Evolutionary conservation across 805 yeast genomes (phyloP).

Genomic region (Starmerella bombi): DNA sequence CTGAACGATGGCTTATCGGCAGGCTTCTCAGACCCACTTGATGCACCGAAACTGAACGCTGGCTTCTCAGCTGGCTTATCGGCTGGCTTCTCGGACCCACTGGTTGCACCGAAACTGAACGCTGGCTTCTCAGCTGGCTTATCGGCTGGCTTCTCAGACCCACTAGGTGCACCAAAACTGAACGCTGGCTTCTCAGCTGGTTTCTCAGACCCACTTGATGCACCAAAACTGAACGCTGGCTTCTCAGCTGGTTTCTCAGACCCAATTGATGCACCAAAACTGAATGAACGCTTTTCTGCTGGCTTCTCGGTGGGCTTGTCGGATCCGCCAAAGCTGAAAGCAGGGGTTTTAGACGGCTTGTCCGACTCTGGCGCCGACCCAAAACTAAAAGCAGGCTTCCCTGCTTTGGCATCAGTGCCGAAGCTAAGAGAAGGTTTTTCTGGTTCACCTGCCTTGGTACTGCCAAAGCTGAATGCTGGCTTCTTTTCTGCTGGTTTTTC

Average conservation of each 20-base stretch:
- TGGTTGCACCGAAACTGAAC: not conserved
- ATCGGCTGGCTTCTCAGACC: not conserved
- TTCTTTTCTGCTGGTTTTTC: slow-evolving; percentile 4
- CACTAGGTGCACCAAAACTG: not conserved
- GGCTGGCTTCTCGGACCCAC: not conserved
- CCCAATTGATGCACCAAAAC: slow-evolving; percentile 4
- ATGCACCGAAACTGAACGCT: slow-evolving; percentile 9
- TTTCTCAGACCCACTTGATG: not conserved
- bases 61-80: slow-evolving; percentile 3
- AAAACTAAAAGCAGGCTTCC: slow-evolving; percentile 1
- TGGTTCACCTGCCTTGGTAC: not conserved
- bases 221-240: slow-evolving; percentile 9
- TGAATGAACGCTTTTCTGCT: not conserved
- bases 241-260: slow-evolving; percentile 2
- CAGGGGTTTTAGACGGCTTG: slow-evolving; percentile 1
- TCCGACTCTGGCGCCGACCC: not conserved
- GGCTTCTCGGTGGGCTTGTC: not conserved
- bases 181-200: slow-evolving; percentile 2
- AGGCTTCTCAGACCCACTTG: not conserved
- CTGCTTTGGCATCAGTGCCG: not conserved
- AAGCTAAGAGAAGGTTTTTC: slow-evolving; percentile 1
- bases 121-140: slow-evolving; percentile 3
- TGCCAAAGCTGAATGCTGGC: slow-evolving; percentile 12
- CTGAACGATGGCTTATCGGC: slow-evolving; percentile 4
- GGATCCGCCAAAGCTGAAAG: slow-evolving; percentile 4